phyloP scores from a whole-genome alignment of 805 yeast species.

The Saccharomycopsis capsularis region DNA sequence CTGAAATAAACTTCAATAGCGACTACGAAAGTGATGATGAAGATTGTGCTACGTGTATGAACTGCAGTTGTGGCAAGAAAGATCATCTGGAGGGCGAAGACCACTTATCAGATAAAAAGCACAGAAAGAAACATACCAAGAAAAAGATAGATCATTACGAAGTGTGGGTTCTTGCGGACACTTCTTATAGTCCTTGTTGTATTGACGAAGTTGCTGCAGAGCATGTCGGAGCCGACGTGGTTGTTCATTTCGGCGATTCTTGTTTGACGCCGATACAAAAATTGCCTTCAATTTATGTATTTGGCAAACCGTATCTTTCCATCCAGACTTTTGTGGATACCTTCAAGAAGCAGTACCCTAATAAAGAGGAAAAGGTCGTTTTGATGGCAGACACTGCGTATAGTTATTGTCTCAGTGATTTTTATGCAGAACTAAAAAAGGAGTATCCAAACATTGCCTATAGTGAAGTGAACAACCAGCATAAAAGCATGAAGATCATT shows the following conservation, averaged over 20 bases:
- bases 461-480: conserved; percentile 22
- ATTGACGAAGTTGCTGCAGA: conserved; percentile 96
- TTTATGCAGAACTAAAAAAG: conserved; percentile 33
- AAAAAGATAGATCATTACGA: conserved; percentile 22
- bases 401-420: conserved; percentile 36
- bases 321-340: conserved; percentile 30
- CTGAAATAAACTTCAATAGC: background rate
- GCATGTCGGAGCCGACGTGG: conserved; percentile 78
- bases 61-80: conserved; percentile 9
- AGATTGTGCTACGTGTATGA: conserved; percentile 3
- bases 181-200: conserved; percentile 93
- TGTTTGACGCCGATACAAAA: conserved; percentile 75
- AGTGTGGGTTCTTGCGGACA: conserved; percentile 86
- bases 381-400: conserved; percentile 74
- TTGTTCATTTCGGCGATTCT: conserved; percentile 92
- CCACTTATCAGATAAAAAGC: too few species aligned
- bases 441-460: conserved; percentile 32
- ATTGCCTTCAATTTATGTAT: conserved; percentile 69
- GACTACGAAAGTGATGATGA: background rate
- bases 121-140: conserved; percentile 25
- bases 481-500: conserved; percentile 34
- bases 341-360: conserved; percentile 39
- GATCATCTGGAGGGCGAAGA: conserved; percentile 19
- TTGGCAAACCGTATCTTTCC: conserved; percentile 62
- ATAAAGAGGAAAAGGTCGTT: conserved; percentile 39